Evolutionary conservation across 345 rosid species (phyloP).

Genomic region (Populus alba): DNA sequence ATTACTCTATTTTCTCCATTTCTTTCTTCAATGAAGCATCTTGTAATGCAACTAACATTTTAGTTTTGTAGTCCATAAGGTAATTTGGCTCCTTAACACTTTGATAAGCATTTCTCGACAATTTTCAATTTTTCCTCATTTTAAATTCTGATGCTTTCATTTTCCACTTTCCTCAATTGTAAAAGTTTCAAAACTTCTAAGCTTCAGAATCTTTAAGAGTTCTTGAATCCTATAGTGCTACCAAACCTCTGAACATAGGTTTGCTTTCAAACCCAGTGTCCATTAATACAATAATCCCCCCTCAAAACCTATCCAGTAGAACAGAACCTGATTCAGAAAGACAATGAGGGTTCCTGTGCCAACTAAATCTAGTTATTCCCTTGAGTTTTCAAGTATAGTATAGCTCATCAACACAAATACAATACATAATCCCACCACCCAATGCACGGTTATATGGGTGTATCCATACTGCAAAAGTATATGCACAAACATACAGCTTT

Average conservation of each 20-base stretch:
- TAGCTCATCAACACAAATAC: background rate
- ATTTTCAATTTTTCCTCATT: background rate
- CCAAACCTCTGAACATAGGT: background rate
- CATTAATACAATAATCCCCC: background rate
- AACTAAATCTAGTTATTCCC: background rate
- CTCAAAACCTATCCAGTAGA: background rate
- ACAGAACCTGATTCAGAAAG: background rate
- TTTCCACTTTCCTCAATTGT: background rate
- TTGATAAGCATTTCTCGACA: background rate
- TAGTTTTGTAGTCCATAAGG: background rate
- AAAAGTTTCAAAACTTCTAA: background rate
- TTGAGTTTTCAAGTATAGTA: background rate
- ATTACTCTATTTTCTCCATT: background rate
- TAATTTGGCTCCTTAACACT: background rate
- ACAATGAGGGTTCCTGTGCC: background rate
- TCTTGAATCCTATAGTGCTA: background rate
- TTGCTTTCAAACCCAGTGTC: background rate
- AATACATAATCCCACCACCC: background rate
- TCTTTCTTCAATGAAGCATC: background rate
- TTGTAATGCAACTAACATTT: background rate
- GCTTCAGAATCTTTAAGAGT: background rate
- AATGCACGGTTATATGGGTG: background rate
- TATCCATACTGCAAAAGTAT: background rate
- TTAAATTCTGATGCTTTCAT: background rate
- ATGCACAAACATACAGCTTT: background rate